Evolutionary conservation across 805 yeast genomes (phyloP).

Genomic region (Candida gorgasii): DNA sequence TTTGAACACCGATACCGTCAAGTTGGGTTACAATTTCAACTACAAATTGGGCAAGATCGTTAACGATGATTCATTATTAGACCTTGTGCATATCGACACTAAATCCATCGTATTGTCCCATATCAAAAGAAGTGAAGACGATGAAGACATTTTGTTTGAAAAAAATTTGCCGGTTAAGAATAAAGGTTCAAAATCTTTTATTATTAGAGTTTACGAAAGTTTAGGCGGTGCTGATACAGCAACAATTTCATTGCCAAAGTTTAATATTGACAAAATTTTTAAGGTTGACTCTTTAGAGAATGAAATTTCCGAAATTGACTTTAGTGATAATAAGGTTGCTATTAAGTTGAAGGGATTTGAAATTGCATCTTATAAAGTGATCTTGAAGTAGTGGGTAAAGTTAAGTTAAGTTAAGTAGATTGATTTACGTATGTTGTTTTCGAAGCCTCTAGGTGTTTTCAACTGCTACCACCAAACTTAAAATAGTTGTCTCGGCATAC

Average conservation of each 20-base stretch:
- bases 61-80: conserved; percentile 15
- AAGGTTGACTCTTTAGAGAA: conserved; percentile 64
- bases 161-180: conserved; percentile 45
- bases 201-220: conserved; percentile 81
- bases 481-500: too few species aligned
- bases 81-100: conserved; percentile 44
- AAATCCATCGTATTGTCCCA: conserved; percentile 67
- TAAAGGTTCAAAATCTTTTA: conserved; percentile 44
- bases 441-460: too few species aligned
- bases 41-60: conserved; percentile 30
- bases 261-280: conserved; percentile 46
- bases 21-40: conserved; percentile 79
- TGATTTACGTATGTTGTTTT: too few species aligned
- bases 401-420: too few species aligned
- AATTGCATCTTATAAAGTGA: conserved; percentile 61
- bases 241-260: conserved; percentile 39
- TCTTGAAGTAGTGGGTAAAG: conserved; percentile 27
- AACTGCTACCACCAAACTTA: too few species aligned
- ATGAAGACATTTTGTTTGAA: conserved; percentile 54
- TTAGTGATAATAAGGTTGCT: conserved; percentile 24
- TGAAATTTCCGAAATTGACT: conserved; percentile 41
- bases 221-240: conserved; percentile 75
- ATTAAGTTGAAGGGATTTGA: conserved; percentile 69
- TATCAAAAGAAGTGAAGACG: conserved; percentile 87
- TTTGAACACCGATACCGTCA: conserved; percentile 63